A percentile compares a stretch with the other conserved stretches of the same genome.
Conservation (phyloP, 2,329 filamentous ascomycete genomes). For the Colletotrichum chlorophyti region DNA sequence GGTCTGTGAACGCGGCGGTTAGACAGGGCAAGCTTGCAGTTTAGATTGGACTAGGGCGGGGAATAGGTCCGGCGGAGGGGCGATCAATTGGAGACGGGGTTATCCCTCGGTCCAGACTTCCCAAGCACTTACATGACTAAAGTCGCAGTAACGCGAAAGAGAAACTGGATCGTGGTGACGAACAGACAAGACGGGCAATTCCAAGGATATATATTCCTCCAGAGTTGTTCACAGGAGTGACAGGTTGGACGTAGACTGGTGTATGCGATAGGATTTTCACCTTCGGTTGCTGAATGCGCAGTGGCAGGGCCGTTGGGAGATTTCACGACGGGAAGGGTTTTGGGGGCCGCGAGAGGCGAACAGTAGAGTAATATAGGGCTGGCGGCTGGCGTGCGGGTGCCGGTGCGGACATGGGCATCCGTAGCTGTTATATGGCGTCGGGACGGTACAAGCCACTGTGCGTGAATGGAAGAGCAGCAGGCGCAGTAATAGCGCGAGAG, state of each 20-base stretch:
- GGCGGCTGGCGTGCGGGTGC: slow-evolving; percentile 17
- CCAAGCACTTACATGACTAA: slow-evolving; percentile 18
- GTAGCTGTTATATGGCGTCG: slow-evolving; percentile 8
- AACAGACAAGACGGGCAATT: no score
- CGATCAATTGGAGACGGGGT: slow-evolving; percentile 16
- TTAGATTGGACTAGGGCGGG: slow-evolving; percentile 3
- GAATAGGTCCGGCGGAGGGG: slow-evolving; percentile 12
- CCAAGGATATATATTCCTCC: no score
- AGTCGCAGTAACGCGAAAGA: slow-evolving; percentile 2
- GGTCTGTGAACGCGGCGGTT: slow-evolving; percentile 23
- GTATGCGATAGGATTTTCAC: not conserved
- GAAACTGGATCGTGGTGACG: not conserved
- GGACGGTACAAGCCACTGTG: slow-evolving; percentile 1
- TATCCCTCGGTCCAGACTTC: slow-evolving; percentile 12
- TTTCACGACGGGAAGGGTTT: slow-evolving; percentile 14
- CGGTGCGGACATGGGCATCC: slow-evolving; percentile 14
- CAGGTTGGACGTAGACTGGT: not conserved
- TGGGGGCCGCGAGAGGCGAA: slow-evolving; percentile 19
- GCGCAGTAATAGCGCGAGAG: slow-evolving; percentile 18
- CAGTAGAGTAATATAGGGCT: slow-evolving; percentile 27
- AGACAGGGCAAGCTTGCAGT: slow-evolving; percentile 23
- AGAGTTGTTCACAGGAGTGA: no score
- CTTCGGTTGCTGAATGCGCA: not conserved
- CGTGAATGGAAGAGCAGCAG: slow-evolving; percentile 14
- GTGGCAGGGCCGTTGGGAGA: not conserved